Evolutionary conservation across 73 alveolate species (phyloP), one percentile per base, ranked within the genome.

Genomic region (Tetrahymena borealis): DNA sequence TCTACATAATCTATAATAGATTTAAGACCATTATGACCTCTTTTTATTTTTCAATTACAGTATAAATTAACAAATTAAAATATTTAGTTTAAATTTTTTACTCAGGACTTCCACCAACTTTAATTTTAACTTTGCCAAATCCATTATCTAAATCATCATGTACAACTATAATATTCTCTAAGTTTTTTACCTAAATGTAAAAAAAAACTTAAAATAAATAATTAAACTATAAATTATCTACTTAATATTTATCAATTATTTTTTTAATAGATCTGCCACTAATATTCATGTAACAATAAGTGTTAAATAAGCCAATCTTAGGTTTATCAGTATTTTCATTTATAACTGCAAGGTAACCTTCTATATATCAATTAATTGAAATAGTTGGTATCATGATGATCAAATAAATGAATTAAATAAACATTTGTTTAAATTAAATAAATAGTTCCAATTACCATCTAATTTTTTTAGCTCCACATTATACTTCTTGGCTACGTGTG

Each of bases 1-100:
- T 78, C 95, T 39, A 92, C 32, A 38, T 92, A 78, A 33, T 92
- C 60, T 24, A 92, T 92, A 33, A 92, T 92, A 33, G 95, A 78
- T 78, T 92, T 92, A 35, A 92, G 90, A 2, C 95, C 95, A 92
- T 92, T 92, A 92, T 92, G 95, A 24, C 95, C 95, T 28, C 85
- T 60, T 24, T 24, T 24, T 60, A 15, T 20, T 5, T 7, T 20
- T n/a, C n/a, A n/a, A n/a, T n/a, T n/a, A n/a, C n/a, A 60, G 20
- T 9, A 60, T 20, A 60, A 60, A 60, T 60, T 7, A 12, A 8
- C 28, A 8, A 7, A 40, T 40, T 15, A 7, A 40, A 15, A 3
- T 40, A 40, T 40, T 40, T 40, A 15, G 18, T 15, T 8, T 7
- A 40, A 40, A 8, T 60, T 60, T 60, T 28, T 0, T 60, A 60